Evolutionary conservation across 768 basidiomycete species (phyloP), one percentile per base, ranked within the genome.

Genomic region (Lentinula boryana): DNA sequence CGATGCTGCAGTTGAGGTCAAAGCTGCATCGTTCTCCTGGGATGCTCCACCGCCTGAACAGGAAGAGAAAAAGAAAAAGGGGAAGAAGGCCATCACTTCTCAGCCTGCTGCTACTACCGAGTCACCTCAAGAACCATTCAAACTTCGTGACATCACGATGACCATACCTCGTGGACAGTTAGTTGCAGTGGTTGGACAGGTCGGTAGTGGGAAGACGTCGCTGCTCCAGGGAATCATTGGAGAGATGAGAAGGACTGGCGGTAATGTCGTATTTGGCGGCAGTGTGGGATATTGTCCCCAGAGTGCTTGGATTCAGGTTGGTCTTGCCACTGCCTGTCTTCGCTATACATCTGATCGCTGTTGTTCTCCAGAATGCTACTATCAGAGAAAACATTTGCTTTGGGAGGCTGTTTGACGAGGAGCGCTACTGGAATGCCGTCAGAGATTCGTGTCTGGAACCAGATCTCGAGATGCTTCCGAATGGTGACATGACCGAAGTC

Each of bases 381-480:
- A 83, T 95, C 36, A 81, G 92, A 56, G 93, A 96, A 49, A 97
- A 96, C 66, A 84, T 97, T 58, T 86, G 89, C 64, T 97, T 97
- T 61, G 94, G 94, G 40, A 78, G 86, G 36, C 85, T 88, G 5
- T 93, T 88, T 64, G 89, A 95, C 31, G 86, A 89, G 65, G 83
- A 86, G 57, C 80, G 83, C 59, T 95, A 95, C 69, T 92, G 91
- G 91, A 82, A 83, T 35, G 92, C 87, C 1, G 75, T 96, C 43
- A 77, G 76, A 5, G 89, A 90, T 67, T 83, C 93, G 0, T 95
- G 88, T 68, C 74, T 95, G 36, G 87, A 88, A 64, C 82, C 87
- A 4, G 93, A 95, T 74, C 74, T 95, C 2, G 86, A 88, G 56
- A 83, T 92, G 76, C 76, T 95, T 50, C 79, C 81, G 9, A 79